phyloP scores from a whole-genome alignment of 805 yeast genomes.

The Starmerella vaccinii region DNA sequence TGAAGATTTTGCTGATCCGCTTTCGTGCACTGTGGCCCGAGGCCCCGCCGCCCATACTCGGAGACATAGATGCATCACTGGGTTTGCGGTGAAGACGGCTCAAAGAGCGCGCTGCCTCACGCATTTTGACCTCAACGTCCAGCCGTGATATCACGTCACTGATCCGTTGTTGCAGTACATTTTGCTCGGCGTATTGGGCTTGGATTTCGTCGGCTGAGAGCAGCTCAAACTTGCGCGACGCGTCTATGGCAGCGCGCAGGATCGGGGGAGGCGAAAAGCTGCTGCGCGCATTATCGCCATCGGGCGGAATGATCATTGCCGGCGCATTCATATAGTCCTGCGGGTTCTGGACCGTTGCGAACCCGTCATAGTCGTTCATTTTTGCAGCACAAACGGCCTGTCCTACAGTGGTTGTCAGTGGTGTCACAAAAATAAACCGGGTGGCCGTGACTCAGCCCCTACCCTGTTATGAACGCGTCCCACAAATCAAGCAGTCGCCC shows the following conservation, averaged over 20 bases:
- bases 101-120: conserved; percentile 25
- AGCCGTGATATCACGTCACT: conserved; percentile 20
- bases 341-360: conserved; percentile 20
- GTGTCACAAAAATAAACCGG: conserved; percentile 1
- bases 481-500: conserved; percentile 5
- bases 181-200: conserved; percentile 17
- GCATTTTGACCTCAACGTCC: conserved; percentile 24
- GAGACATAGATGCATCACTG: background rate
- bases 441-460: background rate
- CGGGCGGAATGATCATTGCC: conserved; percentile 20
- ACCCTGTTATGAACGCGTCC: conserved; percentile 1
- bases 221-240: conserved; percentile 12
- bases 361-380: conserved; percentile 21
- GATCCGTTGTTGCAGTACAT: conserved; percentile 14
- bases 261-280: conserved; percentile 13
- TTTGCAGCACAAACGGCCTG: background rate
- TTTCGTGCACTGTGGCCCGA: background rate
- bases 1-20: conserved; percentile 4
- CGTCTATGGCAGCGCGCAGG: conserved; percentile 22
- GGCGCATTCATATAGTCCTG: conserved; percentile 26
- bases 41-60: background rate
- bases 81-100: conserved; percentile 19
- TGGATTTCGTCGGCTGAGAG: conserved; percentile 21
- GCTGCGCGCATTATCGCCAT: background rate
- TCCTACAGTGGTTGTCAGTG: background rate